Evolutionary conservation across 495 filamentous ascomycete species (phyloP).

Genomic region (Cenococcum geophilum): DNA sequence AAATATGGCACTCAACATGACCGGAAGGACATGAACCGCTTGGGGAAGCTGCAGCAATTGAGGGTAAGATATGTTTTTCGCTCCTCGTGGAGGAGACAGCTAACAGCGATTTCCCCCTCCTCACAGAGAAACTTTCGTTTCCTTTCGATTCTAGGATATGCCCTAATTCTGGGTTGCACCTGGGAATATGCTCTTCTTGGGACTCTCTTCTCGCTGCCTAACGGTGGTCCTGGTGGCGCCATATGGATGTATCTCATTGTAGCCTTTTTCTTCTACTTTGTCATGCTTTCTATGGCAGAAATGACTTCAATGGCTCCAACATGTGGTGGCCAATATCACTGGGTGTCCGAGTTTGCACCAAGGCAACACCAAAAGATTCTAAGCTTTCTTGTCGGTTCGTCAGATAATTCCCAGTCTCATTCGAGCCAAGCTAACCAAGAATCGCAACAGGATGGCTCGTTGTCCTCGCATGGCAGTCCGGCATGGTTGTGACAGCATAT

Average conservation of each 20-base stretch:
- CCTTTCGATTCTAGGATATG: slow-evolving; percentile 21
- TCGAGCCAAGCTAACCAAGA: too few species aligned
- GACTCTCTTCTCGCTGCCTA: background rate
- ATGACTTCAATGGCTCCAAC: slow-evolving; percentile 37
- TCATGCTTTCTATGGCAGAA: slow-evolving; percentile 12
- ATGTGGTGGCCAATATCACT: slow-evolving; percentile 35
- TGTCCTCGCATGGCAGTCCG: slow-evolving; percentile 54
- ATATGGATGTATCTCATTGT: slow-evolving; percentile 11
- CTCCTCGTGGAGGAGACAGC: slow-evolving; percentile 17
- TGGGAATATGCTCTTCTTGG: slow-evolving; percentile 39
- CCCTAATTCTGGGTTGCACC: slow-evolving; percentile 15
- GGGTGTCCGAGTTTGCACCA: slow-evolving; percentile 31
- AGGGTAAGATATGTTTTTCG: slow-evolving; percentile 32
- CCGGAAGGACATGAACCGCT: slow-evolving; percentile 42
- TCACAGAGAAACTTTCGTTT: slow-evolving; percentile 17
- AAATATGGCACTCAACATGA: too few species aligned
- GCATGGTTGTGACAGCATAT: slow-evolving; percentile 49
- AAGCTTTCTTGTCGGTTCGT: slow-evolving; percentile 31
- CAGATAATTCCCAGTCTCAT: too few species aligned
- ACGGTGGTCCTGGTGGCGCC: slow-evolving; percentile 7
- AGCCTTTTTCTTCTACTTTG: too few species aligned
- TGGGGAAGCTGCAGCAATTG: slow-evolving; percentile 44
- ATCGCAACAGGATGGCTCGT: slow-evolving; percentile 49
- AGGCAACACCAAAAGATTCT: slow-evolving; percentile 27
- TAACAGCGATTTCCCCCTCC: too few species aligned